Conservation (phyloP, 2,329 filamentous ascomycete species). For the Stachybotrys elegans region DNA sequence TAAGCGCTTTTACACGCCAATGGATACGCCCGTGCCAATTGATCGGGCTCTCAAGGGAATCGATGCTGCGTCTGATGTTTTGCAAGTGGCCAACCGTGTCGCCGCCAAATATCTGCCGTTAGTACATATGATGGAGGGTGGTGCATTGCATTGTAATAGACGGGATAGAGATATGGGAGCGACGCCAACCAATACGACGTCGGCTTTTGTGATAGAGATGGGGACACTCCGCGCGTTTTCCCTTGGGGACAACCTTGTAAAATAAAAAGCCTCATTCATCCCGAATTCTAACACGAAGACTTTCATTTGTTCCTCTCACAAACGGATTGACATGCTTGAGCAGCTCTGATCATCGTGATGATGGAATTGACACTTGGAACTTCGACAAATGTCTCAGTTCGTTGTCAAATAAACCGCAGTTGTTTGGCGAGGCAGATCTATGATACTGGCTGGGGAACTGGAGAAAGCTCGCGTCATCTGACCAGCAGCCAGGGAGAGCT, state of each 20-base stretch:
- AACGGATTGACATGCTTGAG: too few relatives aligned
- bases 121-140: constrained; percentile 23
- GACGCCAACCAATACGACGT: constrained; percentile 25
- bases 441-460: too few relatives aligned
- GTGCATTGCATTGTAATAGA: constrained; percentile 34
- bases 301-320: constrained; percentile 23
- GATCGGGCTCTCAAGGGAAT: constrained; percentile 28
- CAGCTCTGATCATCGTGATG: too few relatives aligned
- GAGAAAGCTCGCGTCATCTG: too few relatives aligned
- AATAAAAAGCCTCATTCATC: constrained; percentile 38
- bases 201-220: constrained; percentile 29
- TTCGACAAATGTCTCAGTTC: too few relatives aligned
- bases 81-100: too few relatives aligned
- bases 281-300: constrained; percentile 26
- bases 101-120: constrained; percentile 21
- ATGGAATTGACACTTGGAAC: too few relatives aligned
- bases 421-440: too few relatives aligned
- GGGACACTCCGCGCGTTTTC: constrained; percentile 25
- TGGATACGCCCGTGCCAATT: constrained; percentile 30
- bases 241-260: constrained; percentile 33
- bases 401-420: too few relatives aligned
- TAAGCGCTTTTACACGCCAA: constrained; percentile 27
- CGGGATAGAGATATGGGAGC: constrained; percentile 33
- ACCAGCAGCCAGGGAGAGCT: too few relatives aligned
- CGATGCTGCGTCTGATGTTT: constrained; percentile 20